Base-by-base conservation (phyloP, 495 filamentous ascomycete species). In the Penicillium salamii region DNA sequence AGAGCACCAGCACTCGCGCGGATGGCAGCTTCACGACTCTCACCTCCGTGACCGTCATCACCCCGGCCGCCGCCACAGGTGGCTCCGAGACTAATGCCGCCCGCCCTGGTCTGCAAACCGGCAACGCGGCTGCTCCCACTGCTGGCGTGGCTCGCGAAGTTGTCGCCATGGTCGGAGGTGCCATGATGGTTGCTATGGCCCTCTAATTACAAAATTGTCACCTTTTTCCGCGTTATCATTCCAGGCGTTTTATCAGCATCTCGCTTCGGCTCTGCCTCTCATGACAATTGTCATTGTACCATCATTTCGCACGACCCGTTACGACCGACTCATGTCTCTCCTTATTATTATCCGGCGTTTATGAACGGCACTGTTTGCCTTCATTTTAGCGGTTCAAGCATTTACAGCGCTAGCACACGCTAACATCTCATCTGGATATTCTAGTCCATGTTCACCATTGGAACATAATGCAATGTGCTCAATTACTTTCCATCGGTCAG, bases 1-100 rank as follows among this genome's bases (percentile, higher is more conserved):
- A 70, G 43, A 67, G 62, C 35, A 75, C 69, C 34, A 83, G 83
- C 62, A 90, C 87, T 49, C 82, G 91, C 2, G 79, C 92, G 18
- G 86, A 97, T 59, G 89, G 76, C 38, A 66, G 61, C n/a, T 41
- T 70, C 23, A 70, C 62, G 57, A 77, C 75, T 42, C 62, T 77
- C 48, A 80, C 77, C n/a, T 62, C 69, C 33, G 52, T 74, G 11
- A 75, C 76, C 2, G 66, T 79, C 13, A 65, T 79, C 28, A 64
- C 66, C 31, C 63, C 61, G 15, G 56, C 57, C 19, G 53, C 55
- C 18, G 64, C 69, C 6, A 58, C n/a, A 12, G 21, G 62, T 12
- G 42, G 28, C 0, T 52, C 66, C 3, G 60, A 57, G 3, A 62
- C 59, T 38, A 60, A 59, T 13, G 49, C 52, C 1, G 50, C 55